Evolutionary conservation across 495 filamentous ascomycete species (phyloP).

Genomic region (Penicillium desertorum): DNA sequence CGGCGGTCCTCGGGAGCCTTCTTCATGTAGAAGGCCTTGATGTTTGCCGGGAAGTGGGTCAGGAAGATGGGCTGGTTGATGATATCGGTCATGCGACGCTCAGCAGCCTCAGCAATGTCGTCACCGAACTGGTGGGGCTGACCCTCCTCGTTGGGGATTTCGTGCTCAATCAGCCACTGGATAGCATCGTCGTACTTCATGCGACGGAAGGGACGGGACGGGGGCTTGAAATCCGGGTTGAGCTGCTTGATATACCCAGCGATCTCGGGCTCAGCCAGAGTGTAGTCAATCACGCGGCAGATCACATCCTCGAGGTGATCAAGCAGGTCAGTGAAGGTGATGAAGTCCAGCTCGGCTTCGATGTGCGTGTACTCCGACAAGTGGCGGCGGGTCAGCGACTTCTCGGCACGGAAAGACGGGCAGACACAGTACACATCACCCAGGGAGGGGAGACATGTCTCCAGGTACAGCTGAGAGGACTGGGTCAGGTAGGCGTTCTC

Average conservation of each 20-base stretch:
- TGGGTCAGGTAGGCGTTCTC: conserved; percentile 94
- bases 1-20: conserved; percentile 76
- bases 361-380: conserved; percentile 96
- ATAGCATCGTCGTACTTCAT: conserved; percentile 97
- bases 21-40: conserved; percentile 99
- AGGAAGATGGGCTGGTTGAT: conserved; percentile 95
- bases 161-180: conserved; percentile 83
- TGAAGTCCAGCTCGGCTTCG: conserved; percentile 95
- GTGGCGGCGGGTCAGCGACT: conserved; percentile 90
- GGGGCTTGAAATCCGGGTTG: conserved; percentile 84
- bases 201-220: conserved; percentile 83
- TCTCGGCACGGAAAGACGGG: conserved; percentile 98
- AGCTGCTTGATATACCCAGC: conserved; percentile 71
- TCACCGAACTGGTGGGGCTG: conserved; percentile 89
- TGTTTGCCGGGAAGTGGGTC: conserved; percentile 93
- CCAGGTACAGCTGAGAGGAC: conserved; percentile 96
- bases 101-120: conserved; percentile 97
- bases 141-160: conserved; percentile 90
- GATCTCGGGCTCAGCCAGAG: conserved; percentile 68
- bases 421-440: conserved; percentile 97
- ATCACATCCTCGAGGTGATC: conserved; percentile 86
- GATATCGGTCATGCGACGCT: conserved; percentile 94
- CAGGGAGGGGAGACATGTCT: conserved; percentile 86
- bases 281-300: conserved; percentile 76
- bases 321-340: conserved; percentile 91